A percentile compares a stretch with the other conserved stretches of the same genome.
Evolutionary conservation across 2,329 filamentous ascomycete species (phyloP).

Genomic region (Phialophora verrucosa): DNA sequence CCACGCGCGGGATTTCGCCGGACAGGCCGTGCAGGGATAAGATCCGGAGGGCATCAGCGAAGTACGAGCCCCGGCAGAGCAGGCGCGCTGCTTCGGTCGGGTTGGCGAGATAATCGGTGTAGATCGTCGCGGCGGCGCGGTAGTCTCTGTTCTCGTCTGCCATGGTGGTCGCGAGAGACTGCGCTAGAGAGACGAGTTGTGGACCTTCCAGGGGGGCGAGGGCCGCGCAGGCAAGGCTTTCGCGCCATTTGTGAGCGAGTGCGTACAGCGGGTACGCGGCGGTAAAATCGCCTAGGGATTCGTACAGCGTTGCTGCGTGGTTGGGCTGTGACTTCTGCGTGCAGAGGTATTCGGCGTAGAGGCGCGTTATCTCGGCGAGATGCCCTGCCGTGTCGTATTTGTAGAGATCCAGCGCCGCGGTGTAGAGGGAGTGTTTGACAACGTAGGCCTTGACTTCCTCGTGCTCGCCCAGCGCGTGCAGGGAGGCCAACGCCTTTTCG

Average conservation of each 20-base stretch:
- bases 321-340: conserved; percentile 72
- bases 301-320: conserved; percentile 87
- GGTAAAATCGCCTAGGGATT: conserved; percentile 76
- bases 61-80: conserved; percentile 85
- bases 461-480: conserved; percentile 75
- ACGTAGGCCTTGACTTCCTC: conserved; percentile 79
- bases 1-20: conserved; percentile 66
- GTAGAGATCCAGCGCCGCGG: conserved; percentile 76
- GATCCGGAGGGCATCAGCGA: conserved; percentile 85
- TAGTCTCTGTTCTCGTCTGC: conserved; percentile 82
- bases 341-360: conserved; percentile 81
- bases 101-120: conserved; percentile 79
- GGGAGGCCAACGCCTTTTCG: conserved; percentile 75
- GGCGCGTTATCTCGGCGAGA: conserved; percentile 70
- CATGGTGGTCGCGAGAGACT: conserved; percentile 75
- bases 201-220: conserved; percentile 67
- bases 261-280: conserved; percentile 84
- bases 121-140: conserved; percentile 75
- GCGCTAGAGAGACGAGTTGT: conserved; percentile 72
- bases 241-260: conserved; percentile 85
- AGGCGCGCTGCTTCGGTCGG: conserved; percentile 72
- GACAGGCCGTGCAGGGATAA: conserved; percentile 65
- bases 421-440: conserved; percentile 79
- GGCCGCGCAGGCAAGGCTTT: conserved; percentile 80
- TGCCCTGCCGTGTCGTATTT: conserved; percentile 73